Evolutionary conservation across 2,329 filamentous ascomycete genomes (phyloP).

Genomic region (Fusarium begoniae): DNA sequence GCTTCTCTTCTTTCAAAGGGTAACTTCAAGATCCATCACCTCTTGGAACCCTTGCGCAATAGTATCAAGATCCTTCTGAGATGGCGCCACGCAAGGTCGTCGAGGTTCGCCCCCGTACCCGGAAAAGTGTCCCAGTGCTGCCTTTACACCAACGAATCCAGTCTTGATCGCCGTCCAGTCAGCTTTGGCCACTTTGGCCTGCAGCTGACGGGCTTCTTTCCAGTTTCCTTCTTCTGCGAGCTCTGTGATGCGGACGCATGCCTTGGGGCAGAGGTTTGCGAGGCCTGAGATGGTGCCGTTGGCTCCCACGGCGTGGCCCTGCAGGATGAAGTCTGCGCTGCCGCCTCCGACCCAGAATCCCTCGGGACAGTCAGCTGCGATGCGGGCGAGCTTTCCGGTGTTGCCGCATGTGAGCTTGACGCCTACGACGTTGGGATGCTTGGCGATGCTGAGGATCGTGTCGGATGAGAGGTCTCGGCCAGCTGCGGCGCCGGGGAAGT

Average conservation of each 20-base stretch:
- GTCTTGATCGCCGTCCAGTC: slow-evolving; percentile 59
- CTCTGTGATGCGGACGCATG: slow-evolving; percentile 48
- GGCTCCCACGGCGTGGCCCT: slow-evolving; percentile 51
- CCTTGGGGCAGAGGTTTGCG: slow-evolving; percentile 51
- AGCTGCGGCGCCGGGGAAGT: slow-evolving; percentile 69
- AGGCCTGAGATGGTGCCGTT: slow-evolving; percentile 54
- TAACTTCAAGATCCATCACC: slow-evolving; percentile 44
- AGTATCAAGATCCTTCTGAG: slow-evolving; percentile 45
- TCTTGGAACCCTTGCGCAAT: slow-evolving; percentile 51
- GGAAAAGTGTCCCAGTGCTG: slow-evolving; percentile 53
- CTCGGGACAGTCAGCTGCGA: slow-evolving; percentile 53
- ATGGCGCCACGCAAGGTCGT: slow-evolving; percentile 50
- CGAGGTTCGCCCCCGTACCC: slow-evolving; percentile 52
- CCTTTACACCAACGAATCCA: slow-evolving; percentile 60
- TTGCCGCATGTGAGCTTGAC: slow-evolving; percentile 74
- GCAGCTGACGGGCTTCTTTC: slow-evolving; percentile 48
- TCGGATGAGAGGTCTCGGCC: slow-evolving; percentile 71
- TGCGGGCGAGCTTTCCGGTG: slow-evolving; percentile 67
- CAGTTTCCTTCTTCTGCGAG: slow-evolving; percentile 47
- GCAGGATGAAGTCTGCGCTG: slow-evolving; percentile 55
- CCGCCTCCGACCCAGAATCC: slow-evolving; percentile 50
- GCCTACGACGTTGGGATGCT: slow-evolving; percentile 67
- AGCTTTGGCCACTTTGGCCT: slow-evolving; percentile 54
- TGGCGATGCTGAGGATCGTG: slow-evolving; percentile 62
- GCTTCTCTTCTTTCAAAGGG: slow-evolving; percentile 14